Evolutionary conservation across 164 flowering plant species (phyloP), one percentile per base, ranked within the genome.

Genomic region (Kingdonia uniflora): DNA sequence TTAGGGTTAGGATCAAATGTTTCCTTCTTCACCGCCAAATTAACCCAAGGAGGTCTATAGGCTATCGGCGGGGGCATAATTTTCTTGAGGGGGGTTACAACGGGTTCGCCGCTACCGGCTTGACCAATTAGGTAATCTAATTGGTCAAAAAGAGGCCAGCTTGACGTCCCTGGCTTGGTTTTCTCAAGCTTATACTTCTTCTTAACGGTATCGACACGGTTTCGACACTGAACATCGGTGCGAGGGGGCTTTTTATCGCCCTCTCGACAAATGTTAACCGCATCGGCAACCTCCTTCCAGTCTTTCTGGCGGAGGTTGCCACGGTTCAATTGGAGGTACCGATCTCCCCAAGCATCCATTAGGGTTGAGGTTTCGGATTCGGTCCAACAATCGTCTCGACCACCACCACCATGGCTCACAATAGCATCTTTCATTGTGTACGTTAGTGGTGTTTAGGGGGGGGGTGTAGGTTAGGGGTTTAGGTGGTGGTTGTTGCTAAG

Each of bases 341-440:
- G 87, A 49, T 73, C 75, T 5, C 92, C 95, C 95, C 92, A 87
- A 0, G 85, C 82, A 22, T 82, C 82, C 65, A 87, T 68, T n/a
- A 87, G 70, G 22, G 76, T 69, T n/a, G 42, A 54, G 14, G 92
- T 81, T n/a, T 86, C 88, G 15, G 62, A 83, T 47, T 80, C 88
- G 66, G 75, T 80, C 92, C 95, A 87, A 44, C 85, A 78, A 54
- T 84, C 92, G 33, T 84, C 91, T 6, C 95, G 79, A 21, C 40
- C 65, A 43, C 56, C 58, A 2, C 67, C 63, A 3, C 35, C 35
- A 29, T n/a, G n/a, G n/a, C n/a, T n/a, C n/a, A n/a, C n/a, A n/a
- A n/a, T n/a, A n/a, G n/a, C n/a, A n/a, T n/a, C n/a, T n/a, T n/a
- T n/a, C n/a, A n/a, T n/a, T n/a, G n/a, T n/a, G n/a, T n/a, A n/a